phyloP scores from a whole-genome alignment of 2,329 filamentous ascomycete genomes.

The Aspergillus luchuensis region DNA sequence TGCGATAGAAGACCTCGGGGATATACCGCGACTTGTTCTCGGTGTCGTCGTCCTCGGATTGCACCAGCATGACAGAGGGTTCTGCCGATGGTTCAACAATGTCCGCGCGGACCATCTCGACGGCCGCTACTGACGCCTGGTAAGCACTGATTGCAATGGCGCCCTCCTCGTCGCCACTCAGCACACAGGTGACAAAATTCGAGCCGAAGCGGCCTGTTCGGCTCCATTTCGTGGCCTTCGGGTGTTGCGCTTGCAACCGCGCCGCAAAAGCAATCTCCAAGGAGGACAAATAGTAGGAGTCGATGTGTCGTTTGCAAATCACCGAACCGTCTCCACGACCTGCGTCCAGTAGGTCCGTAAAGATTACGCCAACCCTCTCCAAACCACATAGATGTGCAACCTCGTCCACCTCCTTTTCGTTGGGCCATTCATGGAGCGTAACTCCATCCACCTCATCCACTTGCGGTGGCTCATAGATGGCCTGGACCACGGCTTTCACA shows the following conservation, averaged over 20 bases:
- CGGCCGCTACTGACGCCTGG: slow-evolving; percentile 90
- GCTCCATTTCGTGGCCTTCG: slow-evolving; percentile 93
- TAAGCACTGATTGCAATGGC: slow-evolving; percentile 89
- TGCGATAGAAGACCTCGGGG: slow-evolving; percentile 94
- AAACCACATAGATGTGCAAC: slow-evolving; percentile 81
- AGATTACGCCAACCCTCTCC: slow-evolving; percentile 88
- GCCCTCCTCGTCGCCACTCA: slow-evolving; percentile 88
- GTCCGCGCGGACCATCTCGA: slow-evolving; percentile 95
- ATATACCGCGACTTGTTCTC: slow-evolving; percentile 79
- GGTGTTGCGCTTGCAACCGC: slow-evolving; percentile 81
- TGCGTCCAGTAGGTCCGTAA: slow-evolving; percentile 85
- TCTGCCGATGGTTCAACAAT: slow-evolving; percentile 95
- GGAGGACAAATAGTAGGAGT: slow-evolving; percentile 92
- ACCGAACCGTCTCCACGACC: slow-evolving; percentile 81
- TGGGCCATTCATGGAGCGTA: slow-evolving; percentile 79
- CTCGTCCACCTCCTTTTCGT: slow-evolving; percentile 77
- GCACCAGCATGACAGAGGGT: slow-evolving; percentile 90
- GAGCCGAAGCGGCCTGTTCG: slow-evolving; percentile 92
- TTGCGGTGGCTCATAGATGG: slow-evolving; percentile 95
- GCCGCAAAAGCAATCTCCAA: slow-evolving; percentile 89
- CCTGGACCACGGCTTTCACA: slow-evolving; percentile 92
- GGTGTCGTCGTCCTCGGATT: slow-evolving; percentile 77
- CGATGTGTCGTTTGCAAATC: slow-evolving; percentile 90
- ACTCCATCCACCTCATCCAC: slow-evolving; percentile 86
- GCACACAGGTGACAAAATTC: slow-evolving; percentile 93